Evolutionary conservation across 129 eudicot species (phyloP).

Genomic region (Kitagawia praeruptora): DNA sequence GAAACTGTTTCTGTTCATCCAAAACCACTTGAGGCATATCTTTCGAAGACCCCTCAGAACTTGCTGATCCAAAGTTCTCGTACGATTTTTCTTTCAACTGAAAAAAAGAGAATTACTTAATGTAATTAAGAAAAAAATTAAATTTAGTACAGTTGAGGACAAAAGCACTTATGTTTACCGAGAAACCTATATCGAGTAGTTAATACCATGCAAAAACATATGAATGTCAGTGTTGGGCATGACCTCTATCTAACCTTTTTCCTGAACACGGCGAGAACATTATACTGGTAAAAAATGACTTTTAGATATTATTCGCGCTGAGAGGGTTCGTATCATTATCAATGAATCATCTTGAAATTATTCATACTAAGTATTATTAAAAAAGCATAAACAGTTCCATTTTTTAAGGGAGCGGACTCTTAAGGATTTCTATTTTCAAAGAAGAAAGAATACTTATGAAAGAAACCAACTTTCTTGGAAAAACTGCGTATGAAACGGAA

Average conservation of each 20-base stretch:
- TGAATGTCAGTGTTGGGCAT: neutral
- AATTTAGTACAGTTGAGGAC: neutral
- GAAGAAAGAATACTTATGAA: neutral
- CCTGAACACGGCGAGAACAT: neutral
- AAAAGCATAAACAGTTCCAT: neutral
- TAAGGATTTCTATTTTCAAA: neutral
- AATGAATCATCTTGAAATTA: neutral
- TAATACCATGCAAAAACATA: neutral
- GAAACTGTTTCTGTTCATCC: constrained; percentile 41
- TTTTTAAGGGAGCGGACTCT: neutral
- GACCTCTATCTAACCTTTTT: neutral
- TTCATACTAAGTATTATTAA: neutral
- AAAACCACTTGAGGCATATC: constrained; percentile 30
- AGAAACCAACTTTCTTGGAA: neutral
- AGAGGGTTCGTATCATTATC: neutral
- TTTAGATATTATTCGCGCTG: neutral
- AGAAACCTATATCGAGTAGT: neutral
- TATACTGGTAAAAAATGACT: neutral
- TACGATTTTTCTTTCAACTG: constrained; percentile 75
- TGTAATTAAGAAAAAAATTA: neutral
- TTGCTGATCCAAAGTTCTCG: constrained; percentile 34
- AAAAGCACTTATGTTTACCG: neutral
- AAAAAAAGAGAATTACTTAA: constrained; percentile 11
- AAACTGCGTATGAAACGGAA: neutral
- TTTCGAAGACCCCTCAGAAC: constrained; percentile 44